Evolutionary conservation across 1,284 basidiomycete species (phyloP).

Genomic region (Cryptococcus hybrid): DNA sequence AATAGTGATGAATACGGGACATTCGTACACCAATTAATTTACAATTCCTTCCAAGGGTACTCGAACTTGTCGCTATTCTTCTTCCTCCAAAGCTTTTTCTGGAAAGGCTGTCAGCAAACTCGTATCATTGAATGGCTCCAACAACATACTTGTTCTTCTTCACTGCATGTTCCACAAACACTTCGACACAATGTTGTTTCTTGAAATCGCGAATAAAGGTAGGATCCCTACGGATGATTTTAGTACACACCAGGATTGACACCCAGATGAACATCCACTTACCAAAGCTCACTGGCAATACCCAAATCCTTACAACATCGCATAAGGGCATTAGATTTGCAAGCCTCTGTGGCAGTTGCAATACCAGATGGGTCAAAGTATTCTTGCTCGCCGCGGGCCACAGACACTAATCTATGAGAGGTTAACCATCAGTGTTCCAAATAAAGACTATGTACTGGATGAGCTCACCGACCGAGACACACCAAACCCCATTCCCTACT

Average conservation of each 20-base stretch:
- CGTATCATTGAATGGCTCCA: no score
- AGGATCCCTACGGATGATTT: conserved; percentile 69
- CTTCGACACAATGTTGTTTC: conserved; percentile 75
- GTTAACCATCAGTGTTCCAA: not conserved
- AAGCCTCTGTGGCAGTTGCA: conserved; percentile 90
- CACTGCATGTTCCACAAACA: conserved; percentile 74
- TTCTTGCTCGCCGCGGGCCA: conserved; percentile 94
- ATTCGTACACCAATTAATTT: not conserved
- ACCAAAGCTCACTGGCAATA: conserved; percentile 95
- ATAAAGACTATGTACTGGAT: no score
- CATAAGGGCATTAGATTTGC: conserved; percentile 97
- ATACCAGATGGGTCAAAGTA: conserved; percentile 92
- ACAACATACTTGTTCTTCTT: conserved; percentile 82
- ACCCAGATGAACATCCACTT: conserved; percentile 24
- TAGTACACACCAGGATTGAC: not conserved
- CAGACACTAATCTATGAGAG: conserved; percentile 69
- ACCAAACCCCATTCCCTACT: conserved; percentile 94
- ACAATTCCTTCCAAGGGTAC: conserved; percentile 77
- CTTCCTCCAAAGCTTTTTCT: conserved; percentile 88
- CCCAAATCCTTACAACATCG: conserved; percentile 97
- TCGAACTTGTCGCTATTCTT: conserved; percentile 76
- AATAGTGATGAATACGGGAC: not conserved
- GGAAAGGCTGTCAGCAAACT: conserved; percentile 14
- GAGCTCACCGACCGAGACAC: conserved; percentile 76
- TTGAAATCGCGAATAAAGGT: conserved; percentile 95